Evolutionary conservation across 2,329 filamentous ascomycete genomes (phyloP), one percentile per base, ranked within the genome.

Genomic region (Neofusicoccum umdonicola): DNA sequence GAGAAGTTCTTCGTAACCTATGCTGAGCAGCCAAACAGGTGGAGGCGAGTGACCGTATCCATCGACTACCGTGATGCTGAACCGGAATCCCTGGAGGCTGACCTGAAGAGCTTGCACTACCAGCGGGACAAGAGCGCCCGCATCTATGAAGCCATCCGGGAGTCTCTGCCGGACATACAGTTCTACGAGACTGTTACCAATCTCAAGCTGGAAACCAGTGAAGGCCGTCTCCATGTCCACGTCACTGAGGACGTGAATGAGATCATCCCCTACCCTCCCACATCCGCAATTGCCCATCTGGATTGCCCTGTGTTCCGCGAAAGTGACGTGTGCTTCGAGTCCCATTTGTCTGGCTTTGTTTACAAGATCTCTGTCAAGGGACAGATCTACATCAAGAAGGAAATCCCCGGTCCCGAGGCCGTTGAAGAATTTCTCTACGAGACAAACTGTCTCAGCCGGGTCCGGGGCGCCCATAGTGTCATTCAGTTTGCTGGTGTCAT

Each of bases 1-100:
- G 95, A 99, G 77, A 99, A 99, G 77, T 98, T 98, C 81, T 99
- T 98, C 76, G 89, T 99, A 68, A 98, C 95, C 0, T 99, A 91
- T 75, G 91, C 93, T 54, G 90, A 96, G 75, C 85, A 86, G 54
- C 88, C 91, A 4, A 90, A 87, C 67, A 82, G 87, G 67, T 97
- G 93, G 91, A 87, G 92, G 63, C 86, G 94, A 57, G 90, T 99
- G 58, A 98, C 95, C 2, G 88, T 99, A 35, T 97, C 95, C 0
- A 87, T 96, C 70, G 95, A 99, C 78, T 99, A 98, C 77, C 88
- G 93, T 66, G 82, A 90, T 72, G 90, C 92, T 4, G 88, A 90
- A 1, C 84, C 87, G 1, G 89, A 90, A 68, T 98, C 94, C 0
- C 83, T 99, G 8, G 95, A 99, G 79, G 85, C 87, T 70, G 93